These are phyloP conservation scores for Trypanosomatidae sp. DNA, from an alignment of 208 protist species.

Conservation along the genomic window DNA sequence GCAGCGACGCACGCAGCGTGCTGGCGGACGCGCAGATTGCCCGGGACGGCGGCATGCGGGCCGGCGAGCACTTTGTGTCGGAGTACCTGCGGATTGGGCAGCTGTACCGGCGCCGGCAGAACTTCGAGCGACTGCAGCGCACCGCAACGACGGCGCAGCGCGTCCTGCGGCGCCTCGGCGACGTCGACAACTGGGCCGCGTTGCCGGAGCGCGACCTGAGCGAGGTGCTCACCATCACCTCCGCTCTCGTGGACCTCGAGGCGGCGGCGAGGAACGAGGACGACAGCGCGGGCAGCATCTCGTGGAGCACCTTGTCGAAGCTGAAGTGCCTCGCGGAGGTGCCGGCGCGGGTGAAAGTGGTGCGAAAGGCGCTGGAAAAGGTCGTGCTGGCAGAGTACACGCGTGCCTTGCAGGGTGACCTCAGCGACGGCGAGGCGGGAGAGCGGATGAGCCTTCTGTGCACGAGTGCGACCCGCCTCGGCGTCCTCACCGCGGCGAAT, in stretches of 20 bases:
- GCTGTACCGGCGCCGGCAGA: slow-evolving; percentile 63
- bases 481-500: slow-evolving; percentile 35
- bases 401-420: slow-evolving; percentile 9
- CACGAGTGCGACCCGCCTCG: slow-evolving; percentile 29
- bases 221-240: slow-evolving; percentile 57
- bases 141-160: slow-evolving; percentile 31
- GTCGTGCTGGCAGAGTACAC: slow-evolving; percentile 30
- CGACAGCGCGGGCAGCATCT: slow-evolving; percentile 7
- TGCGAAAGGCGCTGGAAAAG: slow-evolving; percentile 27
- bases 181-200: slow-evolving; percentile 80
- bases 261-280: slow-evolving; percentile 8
- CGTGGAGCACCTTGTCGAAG: slow-evolving; percentile 23
- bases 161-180: slow-evolving; percentile 38
- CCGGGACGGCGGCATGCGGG: slow-evolving; percentile 39
- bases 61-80: slow-evolving; percentile 44
- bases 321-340: slow-evolving; percentile 29
- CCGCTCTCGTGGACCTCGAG: slow-evolving; percentile 43
- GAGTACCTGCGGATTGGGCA: slow-evolving; percentile 67
- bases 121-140: slow-evolving; percentile 41
- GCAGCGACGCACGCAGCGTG: slow-evolving; percentile 51
- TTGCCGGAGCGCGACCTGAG: slow-evolving; percentile 85
- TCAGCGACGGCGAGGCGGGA: slow-evolving; percentile 8
- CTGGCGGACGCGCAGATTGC: slow-evolving; percentile 40
- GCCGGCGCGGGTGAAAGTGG: slow-evolving; percentile 20
- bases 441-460: slow-evolving; percentile 9